These are phyloP conservation scores for Alternaria panax DNA, from an alignment of 2,329 filamentous ascomycete genomes.

Conservation along the genomic window DNA sequence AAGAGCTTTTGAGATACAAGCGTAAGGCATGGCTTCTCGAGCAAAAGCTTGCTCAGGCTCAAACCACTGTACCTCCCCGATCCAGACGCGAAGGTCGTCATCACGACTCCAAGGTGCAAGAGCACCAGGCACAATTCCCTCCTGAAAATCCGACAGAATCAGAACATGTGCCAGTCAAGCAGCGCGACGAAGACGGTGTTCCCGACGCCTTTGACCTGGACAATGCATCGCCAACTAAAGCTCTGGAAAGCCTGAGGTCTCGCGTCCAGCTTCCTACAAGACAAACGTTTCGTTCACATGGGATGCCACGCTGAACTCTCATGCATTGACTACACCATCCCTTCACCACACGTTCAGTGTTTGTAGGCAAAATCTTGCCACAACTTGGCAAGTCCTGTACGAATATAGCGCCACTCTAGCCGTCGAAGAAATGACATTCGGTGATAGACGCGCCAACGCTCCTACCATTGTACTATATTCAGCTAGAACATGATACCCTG, in stretches of 20 bases:
- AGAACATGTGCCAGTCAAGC: neutral
- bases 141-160: neutral
- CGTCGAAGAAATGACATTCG: neutral
- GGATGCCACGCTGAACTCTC: neutral
- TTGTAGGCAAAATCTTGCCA: neutral
- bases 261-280: conserved; percentile 15
- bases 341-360: neutral
- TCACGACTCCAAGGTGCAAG: neutral
- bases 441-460: neutral
- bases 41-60: conserved; percentile 12
- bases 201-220: conserved; percentile 4
- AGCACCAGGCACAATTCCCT: neutral
- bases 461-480: neutral
- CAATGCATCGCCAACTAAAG: conserved; percentile 8
- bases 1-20: conserved; percentile 19
- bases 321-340: neutral
- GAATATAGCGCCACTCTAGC: neutral
- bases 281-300: conserved; percentile 1
- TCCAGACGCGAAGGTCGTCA: neutral
- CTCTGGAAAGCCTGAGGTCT: conserved; percentile 13
- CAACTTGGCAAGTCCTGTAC: neutral
- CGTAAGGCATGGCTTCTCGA: conserved; percentile 15
- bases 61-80: neutral
- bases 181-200: neutral
- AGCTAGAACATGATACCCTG: neutral